These are phyloP conservation scores for Pichia nanzhaoensis DNA, from an alignment of 805 yeast genomes.

Conservation along the genomic window DNA sequence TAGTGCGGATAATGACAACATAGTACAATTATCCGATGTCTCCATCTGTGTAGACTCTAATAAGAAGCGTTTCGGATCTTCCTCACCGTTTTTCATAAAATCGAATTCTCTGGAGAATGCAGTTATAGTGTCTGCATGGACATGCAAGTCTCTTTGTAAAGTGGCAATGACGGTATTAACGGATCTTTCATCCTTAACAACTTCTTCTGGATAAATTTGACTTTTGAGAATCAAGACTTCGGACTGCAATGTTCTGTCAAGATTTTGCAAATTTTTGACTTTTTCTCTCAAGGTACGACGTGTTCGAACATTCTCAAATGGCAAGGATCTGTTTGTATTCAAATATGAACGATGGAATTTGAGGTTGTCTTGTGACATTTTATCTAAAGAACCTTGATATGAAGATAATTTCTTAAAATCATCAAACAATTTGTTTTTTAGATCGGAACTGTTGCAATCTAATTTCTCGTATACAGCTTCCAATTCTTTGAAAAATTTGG, in stretches of 20 bases:
- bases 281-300: constrained; percentile 17
- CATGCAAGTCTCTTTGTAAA: constrained; percentile 18
- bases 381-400: constrained; percentile 10
- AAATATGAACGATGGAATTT: constrained; percentile 1
- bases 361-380: neutral
- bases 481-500: neutral
- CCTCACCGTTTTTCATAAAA: neutral
- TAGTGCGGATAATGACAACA: neutral
- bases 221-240: constrained; percentile 25
- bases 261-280: constrained; percentile 9
- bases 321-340: constrained; percentile 13
- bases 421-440: constrained; percentile 7
- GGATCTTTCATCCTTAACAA: constrained; percentile 23
- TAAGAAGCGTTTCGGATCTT: neutral
- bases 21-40: neutral
- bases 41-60: neutral
- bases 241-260: constrained; percentile 20
- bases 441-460: neutral
- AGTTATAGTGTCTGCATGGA: constrained; percentile 6
- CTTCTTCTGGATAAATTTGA: constrained; percentile 24
- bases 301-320: constrained; percentile 17
- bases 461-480: neutral
- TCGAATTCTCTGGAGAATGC: neutral
- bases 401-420: constrained; percentile 11
- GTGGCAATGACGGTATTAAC: constrained; percentile 26